Percentiles rank a stretch among this genome's conserved stretches.
These are phyloP conservation scores for Chaetomiaceae sp. DNA, from an alignment of 2,329 filamentous ascomycete genomes.

Conservation along the genomic window DNA sequence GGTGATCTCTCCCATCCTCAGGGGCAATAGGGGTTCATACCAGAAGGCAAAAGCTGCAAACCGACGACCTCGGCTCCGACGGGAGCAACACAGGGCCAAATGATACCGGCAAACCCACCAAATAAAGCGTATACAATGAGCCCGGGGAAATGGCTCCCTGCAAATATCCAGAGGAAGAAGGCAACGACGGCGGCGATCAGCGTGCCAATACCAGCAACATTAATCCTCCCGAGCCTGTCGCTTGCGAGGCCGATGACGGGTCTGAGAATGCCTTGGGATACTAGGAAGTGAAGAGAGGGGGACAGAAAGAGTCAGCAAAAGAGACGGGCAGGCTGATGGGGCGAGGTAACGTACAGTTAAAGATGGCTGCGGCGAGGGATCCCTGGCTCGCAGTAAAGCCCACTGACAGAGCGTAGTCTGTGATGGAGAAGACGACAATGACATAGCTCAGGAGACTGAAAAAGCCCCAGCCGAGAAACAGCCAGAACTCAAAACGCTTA, in stretches of 20 bases:
- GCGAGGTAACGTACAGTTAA: conserved; percentile 53
- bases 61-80: conserved; percentile 72
- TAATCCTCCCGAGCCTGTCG: conserved; percentile 65
- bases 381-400: conserved; percentile 64
- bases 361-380: conserved; percentile 64
- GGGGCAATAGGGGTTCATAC: conserved; percentile 30
- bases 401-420: conserved; percentile 65
- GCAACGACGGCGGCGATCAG: conserved; percentile 59
- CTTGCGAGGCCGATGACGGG: conserved; percentile 69
- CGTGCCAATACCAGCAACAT: conserved; percentile 63
- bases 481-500: conserved; percentile 54
- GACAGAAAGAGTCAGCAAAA: conserved; percentile 4
- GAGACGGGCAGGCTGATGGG: background rate
- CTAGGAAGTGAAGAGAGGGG: conserved; percentile 23
- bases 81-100: conserved; percentile 61
- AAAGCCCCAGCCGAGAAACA: conserved; percentile 63
- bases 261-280: conserved; percentile 62
- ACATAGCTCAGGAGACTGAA: conserved; percentile 71
- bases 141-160: conserved; percentile 57
- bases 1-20: too few relatives aligned
- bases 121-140: conserved; percentile 67
- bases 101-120: conserved; percentile 64
- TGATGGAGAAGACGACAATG: conserved; percentile 70
- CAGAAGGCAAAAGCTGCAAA: conserved; percentile 61
- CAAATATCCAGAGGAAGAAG: conserved; percentile 69